Evolutionary conservation across 352 stramenopile genomes (phyloP).

Genomic region (Pythium sp.): DNA sequence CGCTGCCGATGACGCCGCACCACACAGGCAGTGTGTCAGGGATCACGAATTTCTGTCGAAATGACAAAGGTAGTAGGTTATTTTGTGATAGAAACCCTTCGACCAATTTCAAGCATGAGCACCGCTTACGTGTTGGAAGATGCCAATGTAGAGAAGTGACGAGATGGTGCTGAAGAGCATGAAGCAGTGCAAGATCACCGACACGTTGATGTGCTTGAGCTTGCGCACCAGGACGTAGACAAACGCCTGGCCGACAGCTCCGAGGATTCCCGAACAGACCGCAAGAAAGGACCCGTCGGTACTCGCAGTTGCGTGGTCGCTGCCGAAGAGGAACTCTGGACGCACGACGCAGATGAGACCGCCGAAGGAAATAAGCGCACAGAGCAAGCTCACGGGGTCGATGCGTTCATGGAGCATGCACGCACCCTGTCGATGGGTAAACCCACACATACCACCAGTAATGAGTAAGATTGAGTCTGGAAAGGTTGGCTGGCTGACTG

Average conservation of each 20-base stretch:
- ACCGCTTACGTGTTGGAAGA: slow-evolving; percentile 37
- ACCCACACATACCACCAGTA: no score
- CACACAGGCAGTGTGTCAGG: slow-evolving; percentile 39
- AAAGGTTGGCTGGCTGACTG: no score
- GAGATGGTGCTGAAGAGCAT: slow-evolving; percentile 42
- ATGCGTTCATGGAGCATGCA: slow-evolving; percentile 29
- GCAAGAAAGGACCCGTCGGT: slow-evolving; percentile 27
- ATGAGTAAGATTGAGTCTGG: no score
- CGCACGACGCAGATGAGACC: slow-evolving; percentile 46
- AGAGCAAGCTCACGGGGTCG: slow-evolving; percentile 28
- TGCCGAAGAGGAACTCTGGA: slow-evolving; percentile 38
- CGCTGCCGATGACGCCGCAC: slow-evolving; percentile 45
- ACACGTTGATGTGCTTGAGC: slow-evolving; percentile 36
- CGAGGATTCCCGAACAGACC: slow-evolving; percentile 36
- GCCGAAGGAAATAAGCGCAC: slow-evolving; percentile 32
- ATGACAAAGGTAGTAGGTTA: not conserved
- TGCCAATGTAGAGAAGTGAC: slow-evolving; percentile 33
- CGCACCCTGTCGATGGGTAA: not conserved
- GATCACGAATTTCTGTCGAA: slow-evolving; percentile 33
- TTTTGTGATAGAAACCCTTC: not conserved
- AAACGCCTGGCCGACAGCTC: slow-evolving; percentile 42
- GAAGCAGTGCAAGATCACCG: slow-evolving; percentile 65
- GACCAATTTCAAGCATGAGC: not conserved
- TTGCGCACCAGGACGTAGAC: slow-evolving; percentile 53
- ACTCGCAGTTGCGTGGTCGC: slow-evolving; percentile 16